phyloP scores from a whole-genome alignment of 1,139 yeast species.

The Diutina catenulata region DNA sequence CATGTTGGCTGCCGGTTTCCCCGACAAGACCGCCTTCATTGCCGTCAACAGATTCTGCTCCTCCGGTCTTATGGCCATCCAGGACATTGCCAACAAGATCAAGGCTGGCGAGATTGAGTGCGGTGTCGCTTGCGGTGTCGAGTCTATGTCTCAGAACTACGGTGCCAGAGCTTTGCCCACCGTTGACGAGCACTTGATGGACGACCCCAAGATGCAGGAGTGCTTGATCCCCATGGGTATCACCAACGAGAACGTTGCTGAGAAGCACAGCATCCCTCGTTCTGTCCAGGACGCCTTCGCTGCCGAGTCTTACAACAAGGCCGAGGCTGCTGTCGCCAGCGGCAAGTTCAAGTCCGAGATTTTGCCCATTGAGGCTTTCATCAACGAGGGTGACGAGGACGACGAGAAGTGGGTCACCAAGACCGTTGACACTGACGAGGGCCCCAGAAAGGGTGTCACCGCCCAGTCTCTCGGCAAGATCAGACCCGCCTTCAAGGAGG shows the following conservation, averaged over 20 bases:
- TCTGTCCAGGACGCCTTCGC: conserved; percentile 78
- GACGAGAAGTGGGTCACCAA: conserved; percentile 21
- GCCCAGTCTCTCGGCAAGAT: conserved; percentile 61
- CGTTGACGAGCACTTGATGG: conserved; percentile 9
- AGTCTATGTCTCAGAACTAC: conserved; percentile 79
- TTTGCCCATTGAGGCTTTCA: conserved; percentile 53
- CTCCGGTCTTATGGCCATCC: conserved; percentile 83
- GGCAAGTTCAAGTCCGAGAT: conserved; percentile 81
- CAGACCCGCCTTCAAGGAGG: conserved; percentile 77
- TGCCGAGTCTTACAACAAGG: conserved; percentile 73
- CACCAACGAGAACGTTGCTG: conserved; percentile 70
- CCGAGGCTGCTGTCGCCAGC: conserved; percentile 56
- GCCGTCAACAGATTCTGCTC: conserved; percentile 93
- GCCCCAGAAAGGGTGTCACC: conserved; percentile 83
- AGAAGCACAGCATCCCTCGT: conserved; percentile 53
- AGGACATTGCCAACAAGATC: conserved; percentile 84
- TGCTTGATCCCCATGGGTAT: conserved; percentile 89
- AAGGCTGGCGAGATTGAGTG: conserved; percentile 77
- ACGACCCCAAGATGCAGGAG: conserved; percentile 30
- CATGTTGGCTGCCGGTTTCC: conserved; percentile 36
- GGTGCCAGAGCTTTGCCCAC: conserved; percentile 44
- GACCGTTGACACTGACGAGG: conserved; percentile 69
- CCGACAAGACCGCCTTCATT: conserved; percentile 55
- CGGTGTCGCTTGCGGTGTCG: conserved; percentile 89
- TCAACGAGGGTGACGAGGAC: conserved; percentile 32